Evolutionary conservation across 2,329 filamentous ascomycete genomes (phyloP).

Genomic region (Sodiomyces alkalinus): DNA sequence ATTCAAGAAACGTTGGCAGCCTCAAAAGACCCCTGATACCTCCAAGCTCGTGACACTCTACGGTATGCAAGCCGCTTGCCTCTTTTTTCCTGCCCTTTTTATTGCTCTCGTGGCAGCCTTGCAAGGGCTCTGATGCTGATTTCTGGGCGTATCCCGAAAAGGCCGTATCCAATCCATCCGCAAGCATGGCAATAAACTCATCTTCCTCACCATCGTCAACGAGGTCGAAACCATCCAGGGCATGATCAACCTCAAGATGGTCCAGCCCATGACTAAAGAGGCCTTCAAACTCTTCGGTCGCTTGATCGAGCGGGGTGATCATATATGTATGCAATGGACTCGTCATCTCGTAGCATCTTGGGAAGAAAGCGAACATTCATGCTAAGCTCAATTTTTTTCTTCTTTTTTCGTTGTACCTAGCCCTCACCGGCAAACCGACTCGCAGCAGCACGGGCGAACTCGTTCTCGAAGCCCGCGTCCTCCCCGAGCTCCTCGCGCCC

Average conservation of each 20-base stretch:
- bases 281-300: slow-evolving; percentile 47
- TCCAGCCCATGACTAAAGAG: slow-evolving; percentile 17
- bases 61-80: too few relatives aligned
- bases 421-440: slow-evolving; percentile 54
- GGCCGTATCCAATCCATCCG: slow-evolving; percentile 65
- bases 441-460: slow-evolving; percentile 60
- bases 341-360: too few relatives aligned
- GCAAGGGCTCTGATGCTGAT: slow-evolving; percentile 14
- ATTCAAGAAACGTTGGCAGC: slow-evolving; percentile 5
- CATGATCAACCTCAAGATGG: slow-evolving; percentile 50
- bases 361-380: too few relatives aligned
- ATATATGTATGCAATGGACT: slow-evolving; percentile 58
- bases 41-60: slow-evolving; percentile 9
- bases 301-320: slow-evolving; percentile 65
- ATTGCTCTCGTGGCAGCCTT: slow-evolving; percentile 3
- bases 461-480: slow-evolving; percentile 49
- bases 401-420: too few relatives aligned
- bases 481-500: slow-evolving; percentile 63
- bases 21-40: not conserved
- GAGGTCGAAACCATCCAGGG: slow-evolving; percentile 60
- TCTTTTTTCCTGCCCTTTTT: slow-evolving; percentile 1
- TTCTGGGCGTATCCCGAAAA: too few relatives aligned
- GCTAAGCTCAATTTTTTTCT: too few relatives aligned
- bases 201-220: slow-evolving; percentile 71
- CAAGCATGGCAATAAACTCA: slow-evolving; percentile 57